Evolutionary conservation across 2,329 filamentous ascomycete species (phyloP).

Genomic region (Exophiala oligosperma): DNA sequence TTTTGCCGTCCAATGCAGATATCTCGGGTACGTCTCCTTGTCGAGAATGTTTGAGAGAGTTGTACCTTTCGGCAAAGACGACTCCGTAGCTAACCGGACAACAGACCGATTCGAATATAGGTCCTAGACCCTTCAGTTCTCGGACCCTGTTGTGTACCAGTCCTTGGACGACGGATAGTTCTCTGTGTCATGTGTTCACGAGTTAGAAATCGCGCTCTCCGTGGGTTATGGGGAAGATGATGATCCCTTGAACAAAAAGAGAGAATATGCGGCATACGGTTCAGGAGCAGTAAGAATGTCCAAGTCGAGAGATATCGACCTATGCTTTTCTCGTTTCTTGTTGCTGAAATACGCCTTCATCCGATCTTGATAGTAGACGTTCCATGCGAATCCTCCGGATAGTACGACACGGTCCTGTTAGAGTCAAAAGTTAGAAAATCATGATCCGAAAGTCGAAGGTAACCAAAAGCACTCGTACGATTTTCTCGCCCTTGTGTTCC

Average conservation of each 20-base stretch:
- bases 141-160: not conserved
- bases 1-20: not conserved
- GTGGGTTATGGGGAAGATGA: too few relatives aligned
- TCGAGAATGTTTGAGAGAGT: not conserved
- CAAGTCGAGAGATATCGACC: not conserved
- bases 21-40: not conserved
- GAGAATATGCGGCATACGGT: not conserved
- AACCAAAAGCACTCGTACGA: not conserved
- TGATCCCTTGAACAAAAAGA: too few relatives aligned
- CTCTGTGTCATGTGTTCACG: not conserved
- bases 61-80: not conserved
- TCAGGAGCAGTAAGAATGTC: not conserved
- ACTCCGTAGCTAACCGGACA: not conserved
- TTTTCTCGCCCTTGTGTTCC: not conserved
- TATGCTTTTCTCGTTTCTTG: not conserved
- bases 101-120: not conserved
- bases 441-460: not conserved
- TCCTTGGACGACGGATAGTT: not conserved
- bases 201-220: not conserved
- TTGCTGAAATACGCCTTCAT: not conserved
- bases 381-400: not conserved
- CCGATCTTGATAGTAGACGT: not conserved
- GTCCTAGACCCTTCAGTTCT: not conserved
- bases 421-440: not conserved
- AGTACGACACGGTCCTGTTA: not conserved